Percentiles rank a stretch among this genome's conserved stretches.
Conservation (phyloP, 192 early-diverging fungal species). For the Spizellomyces sp. region DNA sequence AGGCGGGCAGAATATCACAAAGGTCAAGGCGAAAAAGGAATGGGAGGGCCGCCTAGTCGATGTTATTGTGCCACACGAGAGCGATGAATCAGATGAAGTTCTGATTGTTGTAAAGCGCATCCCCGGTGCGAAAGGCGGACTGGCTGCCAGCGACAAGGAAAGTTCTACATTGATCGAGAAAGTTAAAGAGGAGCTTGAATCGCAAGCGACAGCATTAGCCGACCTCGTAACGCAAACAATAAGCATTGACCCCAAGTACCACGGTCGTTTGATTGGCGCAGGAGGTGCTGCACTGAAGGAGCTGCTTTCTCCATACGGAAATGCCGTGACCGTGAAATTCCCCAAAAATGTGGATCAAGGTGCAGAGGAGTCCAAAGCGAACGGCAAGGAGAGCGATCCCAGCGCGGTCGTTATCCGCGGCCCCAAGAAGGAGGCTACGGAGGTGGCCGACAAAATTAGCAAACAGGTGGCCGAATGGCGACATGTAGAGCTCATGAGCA, state of each 20-base stretch:
- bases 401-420: constrained; percentile 79
- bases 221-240: constrained; percentile 66
- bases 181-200: constrained; percentile 70
- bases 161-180: constrained; percentile 39
- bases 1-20: constrained; percentile 82
- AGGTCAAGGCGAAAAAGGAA: constrained; percentile 73
- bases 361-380: constrained; percentile 20
- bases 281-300: constrained; percentile 74
- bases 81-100: constrained; percentile 70
- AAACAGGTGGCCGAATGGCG: constrained; percentile 70
- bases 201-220: constrained; percentile 60
- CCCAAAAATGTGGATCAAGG: constrained; percentile 53
- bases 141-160: constrained; percentile 50
- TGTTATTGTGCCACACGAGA: constrained; percentile 75
- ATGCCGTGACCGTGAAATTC: constrained; percentile 74
- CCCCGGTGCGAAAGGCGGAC: constrained; percentile 46
- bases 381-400: constrained; percentile 45
- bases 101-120: constrained; percentile 77
- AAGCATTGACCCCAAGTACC: constrained; percentile 72
- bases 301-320: constrained; percentile 63
- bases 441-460: constrained; percentile 67
- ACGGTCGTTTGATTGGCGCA: constrained; percentile 77
- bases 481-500: constrained; percentile 61
- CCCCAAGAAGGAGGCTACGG: constrained; percentile 74
- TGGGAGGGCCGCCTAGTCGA: constrained; percentile 64